A percentile compares a stretch with the other conserved stretches of the same genome.
These are phyloP conservation scores for Trichoderma brevicompactum DNA, from an alignment of 2,329 filamentous ascomycete genomes.

Conservation along the genomic window DNA sequence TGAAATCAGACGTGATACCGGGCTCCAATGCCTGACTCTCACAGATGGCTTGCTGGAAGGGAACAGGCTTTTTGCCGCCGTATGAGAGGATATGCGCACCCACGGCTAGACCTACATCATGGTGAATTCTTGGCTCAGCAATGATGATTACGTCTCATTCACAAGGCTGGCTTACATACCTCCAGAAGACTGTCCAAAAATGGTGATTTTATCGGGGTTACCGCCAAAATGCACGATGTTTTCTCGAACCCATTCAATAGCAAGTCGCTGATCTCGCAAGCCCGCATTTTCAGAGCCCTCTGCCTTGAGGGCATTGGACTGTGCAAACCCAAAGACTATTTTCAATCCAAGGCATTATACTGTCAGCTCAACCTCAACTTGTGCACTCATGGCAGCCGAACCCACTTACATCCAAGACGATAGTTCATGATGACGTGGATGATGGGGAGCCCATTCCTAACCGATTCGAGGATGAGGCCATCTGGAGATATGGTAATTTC, in stretches of 20 bases:
- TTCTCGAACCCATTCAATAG: conserved; percentile 49
- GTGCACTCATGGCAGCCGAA: neutral
- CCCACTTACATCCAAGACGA: conserved; percentile 33
- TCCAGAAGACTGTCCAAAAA: conserved; percentile 42
- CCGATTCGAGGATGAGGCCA: conserved; percentile 51
- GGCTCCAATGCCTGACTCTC: conserved; percentile 56
- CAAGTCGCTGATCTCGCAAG: conserved; percentile 56
- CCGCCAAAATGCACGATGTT: conserved; percentile 56
- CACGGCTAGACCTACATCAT: conserved; percentile 44
- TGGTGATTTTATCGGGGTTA: conserved; percentile 49
- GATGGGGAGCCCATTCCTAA: conserved; percentile 46
- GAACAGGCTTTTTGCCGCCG: conserved; percentile 47
- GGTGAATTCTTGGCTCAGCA: neutral
- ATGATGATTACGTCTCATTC: neutral
- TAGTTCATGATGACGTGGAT: conserved; percentile 46
- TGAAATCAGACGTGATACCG: conserved; percentile 54
- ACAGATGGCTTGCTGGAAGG: conserved; percentile 51
- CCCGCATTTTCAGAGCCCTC: conserved; percentile 49
- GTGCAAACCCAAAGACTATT: conserved; percentile 38
- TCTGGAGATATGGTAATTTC: conserved; percentile 47
- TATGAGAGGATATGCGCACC: conserved; percentile 56
- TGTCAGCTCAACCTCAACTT: neutral
- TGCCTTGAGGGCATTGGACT: conserved; percentile 33
- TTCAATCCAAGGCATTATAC: neutral
- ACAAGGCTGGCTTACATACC: conserved; percentile 10